Conservation (phyloP, 306 rosid species). For the Cucumis sativus region DNA sequence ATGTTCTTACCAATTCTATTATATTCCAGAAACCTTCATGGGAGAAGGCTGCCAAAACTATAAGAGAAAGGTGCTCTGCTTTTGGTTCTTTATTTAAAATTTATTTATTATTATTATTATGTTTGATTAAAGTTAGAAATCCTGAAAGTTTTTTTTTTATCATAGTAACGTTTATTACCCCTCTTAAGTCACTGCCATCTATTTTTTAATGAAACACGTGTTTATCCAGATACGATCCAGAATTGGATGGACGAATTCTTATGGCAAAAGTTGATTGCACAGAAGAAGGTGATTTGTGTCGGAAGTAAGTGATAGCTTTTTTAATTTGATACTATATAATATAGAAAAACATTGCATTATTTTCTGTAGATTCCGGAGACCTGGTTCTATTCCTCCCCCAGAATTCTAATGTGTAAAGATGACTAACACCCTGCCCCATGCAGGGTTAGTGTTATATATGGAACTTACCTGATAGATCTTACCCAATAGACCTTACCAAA, state of each 20-base stretch:
- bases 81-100: not conserved
- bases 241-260: conserved; percentile 79
- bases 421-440: not conserved
- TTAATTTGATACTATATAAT: not conserved
- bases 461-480: not conserved
- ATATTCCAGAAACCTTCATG: conserved; percentile 84
- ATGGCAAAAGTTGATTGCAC: conserved; percentile 87
- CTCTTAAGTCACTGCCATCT: not conserved
- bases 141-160: not conserved
- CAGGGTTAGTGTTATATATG: not conserved
- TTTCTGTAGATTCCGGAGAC: not conserved
- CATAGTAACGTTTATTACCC: not conserved
- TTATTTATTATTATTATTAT: not conserved
- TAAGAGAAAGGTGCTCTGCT: conserved; percentile 61
- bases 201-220: not conserved
- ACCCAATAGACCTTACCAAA: not conserved
- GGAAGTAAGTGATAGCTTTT: conserved; percentile 36
- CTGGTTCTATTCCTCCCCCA: not conserved
- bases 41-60: conserved; percentile 79
- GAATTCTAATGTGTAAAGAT: not conserved
- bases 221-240: conserved; percentile 76
- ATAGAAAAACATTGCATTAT: too few species aligned
- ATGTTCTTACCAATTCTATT: conserved; percentile 7
- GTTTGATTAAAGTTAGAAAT: conserved; percentile 13
- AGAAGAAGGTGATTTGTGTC: conserved; percentile 60